Evolutionary conservation across 805 yeast genomes (phyloP).

Genomic region (Candida silvicultrix): DNA sequence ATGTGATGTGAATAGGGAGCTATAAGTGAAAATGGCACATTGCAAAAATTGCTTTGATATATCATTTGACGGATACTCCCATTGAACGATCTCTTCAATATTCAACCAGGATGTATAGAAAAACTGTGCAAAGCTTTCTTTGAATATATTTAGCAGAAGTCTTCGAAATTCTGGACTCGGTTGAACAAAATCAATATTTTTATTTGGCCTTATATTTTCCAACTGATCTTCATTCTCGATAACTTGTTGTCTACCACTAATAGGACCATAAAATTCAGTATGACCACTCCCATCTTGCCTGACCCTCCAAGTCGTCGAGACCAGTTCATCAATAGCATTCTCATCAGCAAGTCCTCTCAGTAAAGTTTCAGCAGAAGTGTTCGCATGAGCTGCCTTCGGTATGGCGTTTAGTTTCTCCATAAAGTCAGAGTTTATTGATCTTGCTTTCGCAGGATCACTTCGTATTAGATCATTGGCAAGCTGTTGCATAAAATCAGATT

Average conservation of each 20-base stretch:
- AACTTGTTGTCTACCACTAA: conserved; percentile 27
- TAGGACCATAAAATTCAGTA: conserved; percentile 30
- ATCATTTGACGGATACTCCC: conserved; percentile 23
- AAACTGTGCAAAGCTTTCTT: conserved; percentile 20
- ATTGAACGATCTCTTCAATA: conserved; percentile 17
- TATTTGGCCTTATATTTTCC: background rate
- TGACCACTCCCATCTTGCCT: conserved; percentile 19
- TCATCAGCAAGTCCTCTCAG: conserved; percentile 20
- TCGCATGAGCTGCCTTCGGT: background rate
- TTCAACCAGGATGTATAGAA: conserved; percentile 19
- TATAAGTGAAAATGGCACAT: conserved; percentile 25
- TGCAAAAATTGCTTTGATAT: conserved; percentile 23
- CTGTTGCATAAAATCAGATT: conserved; percentile 22
- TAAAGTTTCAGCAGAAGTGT: conserved; percentile 4
- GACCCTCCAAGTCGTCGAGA: conserved; percentile 28
- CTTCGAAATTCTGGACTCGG: conserved; percentile 1
- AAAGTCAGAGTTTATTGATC: conserved; percentile 6
- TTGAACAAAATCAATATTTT: conserved; percentile 1
- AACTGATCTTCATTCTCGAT: conserved; percentile 16
- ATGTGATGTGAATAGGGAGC: conserved; percentile 17
- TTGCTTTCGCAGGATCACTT: conserved; percentile 14
- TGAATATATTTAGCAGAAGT: conserved; percentile 15
- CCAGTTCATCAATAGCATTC: conserved; percentile 26
- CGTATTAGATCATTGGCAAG: conserved; percentile 19
- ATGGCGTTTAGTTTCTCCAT: conserved; percentile 4